These are phyloP conservation scores for Sporothrix mexicana DNA, from an alignment of 2,329 filamentous ascomycete species.

Conservation along the genomic window DNA sequence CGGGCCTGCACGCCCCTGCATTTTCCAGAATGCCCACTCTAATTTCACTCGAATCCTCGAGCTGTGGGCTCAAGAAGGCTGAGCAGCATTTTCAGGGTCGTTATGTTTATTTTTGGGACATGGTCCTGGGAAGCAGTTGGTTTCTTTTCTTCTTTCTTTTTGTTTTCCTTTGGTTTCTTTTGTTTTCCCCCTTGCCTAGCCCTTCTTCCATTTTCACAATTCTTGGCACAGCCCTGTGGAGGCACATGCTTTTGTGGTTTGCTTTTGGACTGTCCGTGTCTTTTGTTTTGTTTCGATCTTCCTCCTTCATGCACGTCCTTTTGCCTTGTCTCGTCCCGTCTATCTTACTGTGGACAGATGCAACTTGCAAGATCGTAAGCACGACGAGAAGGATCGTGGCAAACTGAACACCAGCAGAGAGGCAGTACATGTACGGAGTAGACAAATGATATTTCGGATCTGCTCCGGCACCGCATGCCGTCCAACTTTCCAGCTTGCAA, in stretches of 20 bases:
- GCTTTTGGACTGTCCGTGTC: not conserved
- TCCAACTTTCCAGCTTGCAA: not conserved
- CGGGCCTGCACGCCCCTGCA: constrained; percentile 15
- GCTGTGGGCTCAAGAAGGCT: not conserved
- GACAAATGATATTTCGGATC: not conserved
- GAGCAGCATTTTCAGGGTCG: not conserved
- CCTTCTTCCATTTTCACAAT: not conserved
- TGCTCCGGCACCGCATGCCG: not conserved
- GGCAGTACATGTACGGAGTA: too few species aligned
- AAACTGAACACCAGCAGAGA: too few species aligned
- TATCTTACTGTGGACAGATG: not conserved
- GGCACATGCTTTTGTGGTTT: not conserved
- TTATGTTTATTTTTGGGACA: not conserved
- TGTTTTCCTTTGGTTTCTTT: not conserved
- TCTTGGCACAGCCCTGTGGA: constrained; percentile 26
- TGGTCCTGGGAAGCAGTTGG: too few species aligned
- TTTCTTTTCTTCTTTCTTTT: not conserved
- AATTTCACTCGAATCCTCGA: too few species aligned
- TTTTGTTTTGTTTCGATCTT: not conserved
- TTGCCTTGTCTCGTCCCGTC: not conserved
- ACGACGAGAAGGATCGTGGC: not conserved
- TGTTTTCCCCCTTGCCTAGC: not conserved
- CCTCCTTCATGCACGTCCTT: not conserved
- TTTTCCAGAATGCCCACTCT: not conserved
- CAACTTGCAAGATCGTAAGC: not conserved